phyloP scores from a whole-genome alignment of 805 yeast species.

The Barnettozyma sucrosica region DNA sequence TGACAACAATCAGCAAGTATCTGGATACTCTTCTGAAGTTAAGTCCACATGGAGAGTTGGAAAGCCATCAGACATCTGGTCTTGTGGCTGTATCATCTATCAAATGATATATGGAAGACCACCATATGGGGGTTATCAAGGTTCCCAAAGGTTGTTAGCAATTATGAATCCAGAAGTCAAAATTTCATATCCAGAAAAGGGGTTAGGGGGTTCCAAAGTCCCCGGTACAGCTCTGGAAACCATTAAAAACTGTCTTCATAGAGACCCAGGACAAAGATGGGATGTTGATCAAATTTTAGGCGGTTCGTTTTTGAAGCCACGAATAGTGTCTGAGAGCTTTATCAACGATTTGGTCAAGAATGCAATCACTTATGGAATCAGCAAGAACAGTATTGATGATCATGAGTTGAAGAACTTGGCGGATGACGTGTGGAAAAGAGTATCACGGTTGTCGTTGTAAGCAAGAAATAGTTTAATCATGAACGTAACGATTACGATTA shows the following conservation, averaged over 20 bases:
- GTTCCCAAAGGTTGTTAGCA: slow-evolving; percentile 73
- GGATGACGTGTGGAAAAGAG: slow-evolving; percentile 54
- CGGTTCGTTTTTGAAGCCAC: slow-evolving; percentile 68
- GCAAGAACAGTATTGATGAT: slow-evolving; percentile 36
- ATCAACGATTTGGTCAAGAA: slow-evolving; percentile 66
- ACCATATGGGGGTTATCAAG: slow-evolving; percentile 77
- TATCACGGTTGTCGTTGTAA: slow-evolving; percentile 19
- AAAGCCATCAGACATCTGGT: slow-evolving; percentile 95
- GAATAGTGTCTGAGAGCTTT: slow-evolving; percentile 60
- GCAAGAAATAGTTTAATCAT: background rate
- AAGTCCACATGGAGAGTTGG: slow-evolving; percentile 67
- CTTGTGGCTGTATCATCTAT: slow-evolving; percentile 92
- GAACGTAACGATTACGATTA: background rate
- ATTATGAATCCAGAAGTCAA: slow-evolving; percentile 80
- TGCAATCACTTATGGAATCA: slow-evolving; percentile 70
- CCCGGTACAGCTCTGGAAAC: slow-evolving; percentile 66
- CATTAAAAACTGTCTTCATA: slow-evolving; percentile 62
- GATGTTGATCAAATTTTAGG: slow-evolving; percentile 56
- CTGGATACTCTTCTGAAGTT: slow-evolving; percentile 14
- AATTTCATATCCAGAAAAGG: slow-evolving; percentile 58
- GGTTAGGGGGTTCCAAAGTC: slow-evolving; percentile 55
- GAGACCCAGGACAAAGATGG: slow-evolving; percentile 66
- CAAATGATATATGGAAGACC: slow-evolving; percentile 94
- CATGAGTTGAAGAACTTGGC: slow-evolving; percentile 43
- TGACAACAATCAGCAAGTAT: slow-evolving; percentile 39